A percentile compares a stretch with the other conserved stretches of the same genome.
Evolutionary conservation across 352 stramenopile genomes (phyloP).

Genomic region (Pythium phragmiticola): DNA sequence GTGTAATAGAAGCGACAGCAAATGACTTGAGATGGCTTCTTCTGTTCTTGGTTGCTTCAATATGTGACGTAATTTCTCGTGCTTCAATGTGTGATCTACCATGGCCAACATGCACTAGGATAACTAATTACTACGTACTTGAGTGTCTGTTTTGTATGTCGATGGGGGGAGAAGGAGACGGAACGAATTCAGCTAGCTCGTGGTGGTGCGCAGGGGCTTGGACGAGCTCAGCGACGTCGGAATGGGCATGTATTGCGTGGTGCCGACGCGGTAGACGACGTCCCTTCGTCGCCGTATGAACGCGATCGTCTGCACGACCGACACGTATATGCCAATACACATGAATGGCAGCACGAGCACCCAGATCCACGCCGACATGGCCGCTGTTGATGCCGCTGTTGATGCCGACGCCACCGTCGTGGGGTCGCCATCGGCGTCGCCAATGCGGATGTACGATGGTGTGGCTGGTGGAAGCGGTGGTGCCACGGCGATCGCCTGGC

Average conservation of each 20-base stretch:
- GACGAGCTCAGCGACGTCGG: slow-evolving; percentile 25
- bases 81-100: background rate
- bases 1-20: background rate
- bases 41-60: slow-evolving; percentile 1
- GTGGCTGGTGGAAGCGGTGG: slow-evolving; percentile 3
- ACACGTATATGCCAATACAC: slow-evolving; percentile 57
- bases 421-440: slow-evolving; percentile 18
- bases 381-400: slow-evolving; percentile 5
- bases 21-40: background rate
- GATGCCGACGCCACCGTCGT: slow-evolving; percentile 11
- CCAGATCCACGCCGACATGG: slow-evolving; percentile 44
- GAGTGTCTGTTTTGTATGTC: background rate
- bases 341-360: slow-evolving; percentile 63
- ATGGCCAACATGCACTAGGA: background rate
- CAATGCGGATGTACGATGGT: slow-evolving; percentile 20
- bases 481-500: background rate
- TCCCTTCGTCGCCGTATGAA: slow-evolving; percentile 60
- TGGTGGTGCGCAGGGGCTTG: slow-evolving; percentile 2
- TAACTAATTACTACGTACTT: background rate
- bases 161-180: background rate
- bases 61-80: background rate
- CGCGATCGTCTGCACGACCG: slow-evolving; percentile 34
- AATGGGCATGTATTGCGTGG: slow-evolving; percentile 71
- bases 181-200: background rate
- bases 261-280: slow-evolving; percentile 53